Evolutionary conservation across 768 basidiomycete genomes (phyloP).

Genomic region (Amanita phalloides): DNA sequence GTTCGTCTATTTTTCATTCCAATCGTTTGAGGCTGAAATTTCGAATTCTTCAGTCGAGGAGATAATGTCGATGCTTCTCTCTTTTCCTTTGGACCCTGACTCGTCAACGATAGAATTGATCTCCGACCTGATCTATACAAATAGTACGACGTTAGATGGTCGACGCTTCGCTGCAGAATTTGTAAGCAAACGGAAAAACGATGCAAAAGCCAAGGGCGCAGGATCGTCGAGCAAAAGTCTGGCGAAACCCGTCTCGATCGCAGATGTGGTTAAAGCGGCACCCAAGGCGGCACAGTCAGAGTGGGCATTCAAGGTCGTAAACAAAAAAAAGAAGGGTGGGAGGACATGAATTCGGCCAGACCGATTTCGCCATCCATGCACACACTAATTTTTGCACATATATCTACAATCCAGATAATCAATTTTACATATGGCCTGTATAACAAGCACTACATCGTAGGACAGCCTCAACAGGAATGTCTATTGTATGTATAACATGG

Average conservation of each 20-base stretch:
- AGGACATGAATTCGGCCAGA: constrained; percentile 27
- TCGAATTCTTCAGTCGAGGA: constrained; percentile 67
- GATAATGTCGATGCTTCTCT: constrained; percentile 89
- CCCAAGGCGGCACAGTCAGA: constrained; percentile 68
- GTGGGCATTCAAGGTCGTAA: constrained; percentile 91
- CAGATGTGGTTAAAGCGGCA: constrained; percentile 84
- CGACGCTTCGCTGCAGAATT: constrained; percentile 92
- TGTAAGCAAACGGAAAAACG: constrained; percentile 75
- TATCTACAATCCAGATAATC: constrained; percentile 3
- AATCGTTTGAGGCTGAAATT: background rate
- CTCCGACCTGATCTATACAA: constrained; percentile 89
- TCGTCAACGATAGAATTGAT: constrained; percentile 82
- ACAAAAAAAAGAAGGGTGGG: constrained; percentile 88
- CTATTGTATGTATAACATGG: background rate
- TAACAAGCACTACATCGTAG: constrained; percentile 1
- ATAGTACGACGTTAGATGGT: constrained; percentile 91
- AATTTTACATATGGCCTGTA: constrained; percentile 1
- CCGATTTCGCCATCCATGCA: background rate
- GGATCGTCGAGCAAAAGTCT: constrained; percentile 20
- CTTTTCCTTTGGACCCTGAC: constrained; percentile 88
- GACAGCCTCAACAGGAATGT: background rate
- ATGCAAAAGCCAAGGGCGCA: constrained; percentile 29
- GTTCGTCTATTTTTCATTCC: constrained; percentile 24
- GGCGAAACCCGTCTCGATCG: constrained; percentile 59
- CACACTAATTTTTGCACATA: constrained; percentile 3